phyloP scores from a whole-genome alignment of 306 rosid species.

The barrel medic (Medicago truncatula) region MtrunA17r5.0-ANR NC_053046.1:5335001-5335500 shows the following conservation, averaged over 20 bases:
- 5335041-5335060: background rate
- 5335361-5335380: constrained; percentile 86
- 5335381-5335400: constrained; percentile 68
- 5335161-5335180: background rate
- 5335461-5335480: constrained; percentile 46
- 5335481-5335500: constrained; percentile 49
- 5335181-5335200: background rate
- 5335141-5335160: too few relatives aligned
- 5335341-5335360: constrained; percentile 89
- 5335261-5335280: constrained; percentile 1
- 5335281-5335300: background rate
- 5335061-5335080: background rate
- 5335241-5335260: background rate
- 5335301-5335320: constrained; percentile 32
- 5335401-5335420: constrained; percentile 60
- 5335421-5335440: constrained; percentile 53
- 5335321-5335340: constrained; percentile 56
- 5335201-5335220: too few relatives aligned
- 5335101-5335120: too few relatives aligned
- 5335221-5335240: background rate
- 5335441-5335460: constrained; percentile 41
- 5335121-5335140: too few relatives aligned
- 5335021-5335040: background rate
- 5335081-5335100: too few relatives aligned
- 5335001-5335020: too few relatives aligned